Percentiles rank a stretch among this genome's conserved stretches.
These are phyloP conservation scores for Tetrapyrgos nigripes DNA, from an alignment of 1,284 basidiomycete genomes.

Conservation along the genomic window DNA sequence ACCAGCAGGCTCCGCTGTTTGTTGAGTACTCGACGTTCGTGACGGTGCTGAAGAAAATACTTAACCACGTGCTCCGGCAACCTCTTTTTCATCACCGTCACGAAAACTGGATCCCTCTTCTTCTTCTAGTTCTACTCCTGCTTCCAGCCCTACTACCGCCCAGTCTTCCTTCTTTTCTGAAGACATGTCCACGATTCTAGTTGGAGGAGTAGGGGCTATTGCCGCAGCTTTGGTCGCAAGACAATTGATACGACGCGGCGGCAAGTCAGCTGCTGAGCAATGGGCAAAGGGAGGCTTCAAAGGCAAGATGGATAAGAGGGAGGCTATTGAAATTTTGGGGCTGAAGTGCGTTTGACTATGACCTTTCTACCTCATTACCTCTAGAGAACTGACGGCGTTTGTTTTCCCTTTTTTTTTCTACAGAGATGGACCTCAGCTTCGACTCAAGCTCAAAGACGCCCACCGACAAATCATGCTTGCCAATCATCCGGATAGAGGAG, in stretches of 20 bases:
- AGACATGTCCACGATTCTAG: slow-evolving; percentile 74
- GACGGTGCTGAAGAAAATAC: neutral
- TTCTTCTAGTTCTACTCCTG: too few relatives aligned
- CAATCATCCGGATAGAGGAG: slow-evolving; percentile 96
- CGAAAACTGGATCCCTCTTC: too few relatives aligned
- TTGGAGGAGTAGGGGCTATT: slow-evolving; percentile 81
- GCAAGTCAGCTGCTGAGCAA: slow-evolving; percentile 74
- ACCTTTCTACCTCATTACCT: neutral
- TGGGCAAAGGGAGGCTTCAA: slow-evolving; percentile 96
- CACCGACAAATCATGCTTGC: slow-evolving; percentile 93
- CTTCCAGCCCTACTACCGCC: neutral
- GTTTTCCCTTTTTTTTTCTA: slow-evolving; percentile 5
- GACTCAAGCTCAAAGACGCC: slow-evolving; percentile 85
- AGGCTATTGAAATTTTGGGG: slow-evolving; percentile 93
- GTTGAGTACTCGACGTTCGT: neutral
- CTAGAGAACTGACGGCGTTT: slow-evolving; percentile 8
- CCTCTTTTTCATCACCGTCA: neutral
- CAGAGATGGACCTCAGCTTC: slow-evolving; percentile 79
- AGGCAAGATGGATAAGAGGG: slow-evolving; percentile 94
- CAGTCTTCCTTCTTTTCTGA: neutral
- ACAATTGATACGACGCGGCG: slow-evolving; percentile 64
- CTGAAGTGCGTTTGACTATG: slow-evolving; percentile 70
- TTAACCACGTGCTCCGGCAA: neutral
- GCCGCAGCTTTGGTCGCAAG: slow-evolving; percentile 83
- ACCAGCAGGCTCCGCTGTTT: too few relatives aligned